phyloP scores from a whole-genome alignment of 768 basidiomycete genomes.

The Roridomyces roridus region DNA sequence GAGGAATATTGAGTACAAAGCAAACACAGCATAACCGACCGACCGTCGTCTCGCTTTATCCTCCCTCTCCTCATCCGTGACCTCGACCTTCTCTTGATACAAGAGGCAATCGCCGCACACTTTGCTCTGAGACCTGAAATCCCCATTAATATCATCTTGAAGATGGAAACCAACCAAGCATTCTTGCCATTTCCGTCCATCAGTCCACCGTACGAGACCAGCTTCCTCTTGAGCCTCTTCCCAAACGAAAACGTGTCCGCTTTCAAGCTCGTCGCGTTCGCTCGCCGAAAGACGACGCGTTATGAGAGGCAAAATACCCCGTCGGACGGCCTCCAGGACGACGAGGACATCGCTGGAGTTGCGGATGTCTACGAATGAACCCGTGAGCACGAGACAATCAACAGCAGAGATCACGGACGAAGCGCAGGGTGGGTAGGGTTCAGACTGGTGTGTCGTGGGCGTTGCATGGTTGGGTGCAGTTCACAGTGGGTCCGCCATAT shows the following conservation, averaged over 20 bases:
- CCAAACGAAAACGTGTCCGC: constrained; percentile 70
- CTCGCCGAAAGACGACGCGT: constrained; percentile 53
- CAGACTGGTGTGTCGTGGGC: background rate
- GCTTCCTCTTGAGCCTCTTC: constrained; percentile 65
- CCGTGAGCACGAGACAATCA: too few species aligned
- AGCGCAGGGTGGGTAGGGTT: constrained; percentile 12
- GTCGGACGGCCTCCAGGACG: constrained; percentile 62
- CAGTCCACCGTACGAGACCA: constrained; percentile 61
- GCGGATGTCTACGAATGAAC: constrained; percentile 51
- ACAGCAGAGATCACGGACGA: background rate
- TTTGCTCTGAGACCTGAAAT: constrained; percentile 63
- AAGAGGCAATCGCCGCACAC: constrained; percentile 69
- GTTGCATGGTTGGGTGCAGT: background rate
- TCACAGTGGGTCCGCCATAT: background rate
- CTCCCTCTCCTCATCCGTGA: constrained; percentile 63
- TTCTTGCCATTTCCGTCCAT: constrained; percentile 60
- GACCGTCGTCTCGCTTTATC: constrained; percentile 63
- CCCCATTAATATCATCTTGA: too few species aligned
- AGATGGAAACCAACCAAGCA: too few species aligned
- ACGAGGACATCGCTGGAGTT: constrained; percentile 64
- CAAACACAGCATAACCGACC: constrained; percentile 10
- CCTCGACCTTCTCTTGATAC: constrained; percentile 68
- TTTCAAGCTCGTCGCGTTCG: constrained; percentile 58
- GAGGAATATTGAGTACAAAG: background rate
- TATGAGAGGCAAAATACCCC: constrained; percentile 58